These are phyloP conservation scores for Apiotrichum sp. DNA, from an alignment of 1,284 basidiomycete genomes.

Conservation along the genomic window DNA sequence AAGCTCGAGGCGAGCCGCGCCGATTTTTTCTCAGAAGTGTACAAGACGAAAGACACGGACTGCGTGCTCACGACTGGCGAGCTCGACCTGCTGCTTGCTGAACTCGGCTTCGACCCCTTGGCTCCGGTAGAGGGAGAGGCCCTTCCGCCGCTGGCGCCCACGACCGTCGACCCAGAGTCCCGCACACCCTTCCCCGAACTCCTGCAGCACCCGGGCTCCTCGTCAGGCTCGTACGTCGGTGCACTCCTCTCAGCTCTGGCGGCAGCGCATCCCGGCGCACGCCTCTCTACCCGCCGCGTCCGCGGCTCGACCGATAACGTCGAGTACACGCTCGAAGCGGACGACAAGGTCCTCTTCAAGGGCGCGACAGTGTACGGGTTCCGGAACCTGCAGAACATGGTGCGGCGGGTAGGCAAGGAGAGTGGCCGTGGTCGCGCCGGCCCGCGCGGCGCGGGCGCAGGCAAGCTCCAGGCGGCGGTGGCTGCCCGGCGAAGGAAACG, in stretches of 20 bases:
- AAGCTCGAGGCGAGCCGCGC: conserved; percentile 93
- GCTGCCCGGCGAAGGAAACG: conserved; percentile 46
- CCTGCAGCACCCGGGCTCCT: conserved; percentile 71
- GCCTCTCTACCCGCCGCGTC: conserved; percentile 57
- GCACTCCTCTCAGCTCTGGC: conserved; percentile 57
- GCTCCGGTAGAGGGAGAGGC: conserved; percentile 54
- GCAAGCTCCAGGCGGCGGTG: conserved; percentile 42
- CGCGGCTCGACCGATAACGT: conserved; percentile 59
- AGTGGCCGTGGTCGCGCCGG: conserved; percentile 61
- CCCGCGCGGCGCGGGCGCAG: conserved; percentile 31
- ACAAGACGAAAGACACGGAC: conserved; percentile 85
- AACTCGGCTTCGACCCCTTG: conserved; percentile 72
- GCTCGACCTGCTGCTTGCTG: conserved; percentile 75
- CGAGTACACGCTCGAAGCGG: conserved; percentile 56
- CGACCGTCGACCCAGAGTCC: not conserved
- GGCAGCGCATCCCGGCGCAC: conserved; percentile 49
- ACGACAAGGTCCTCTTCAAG: conserved; percentile 68
- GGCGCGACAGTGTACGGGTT: conserved; percentile 97
- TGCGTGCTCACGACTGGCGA: conserved; percentile 98
- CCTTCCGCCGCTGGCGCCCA: conserved; percentile 21
- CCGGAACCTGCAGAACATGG: conserved; percentile 93
- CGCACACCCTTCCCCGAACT: conserved; percentile 59
- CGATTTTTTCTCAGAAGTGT: conserved; percentile 76
- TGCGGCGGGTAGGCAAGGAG: conserved; percentile 83
- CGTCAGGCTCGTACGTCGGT: conserved; percentile 90